phyloP scores from a whole-genome alignment of 495 filamentous ascomycete genomes.

The Penicillium riverlandense region DNA sequence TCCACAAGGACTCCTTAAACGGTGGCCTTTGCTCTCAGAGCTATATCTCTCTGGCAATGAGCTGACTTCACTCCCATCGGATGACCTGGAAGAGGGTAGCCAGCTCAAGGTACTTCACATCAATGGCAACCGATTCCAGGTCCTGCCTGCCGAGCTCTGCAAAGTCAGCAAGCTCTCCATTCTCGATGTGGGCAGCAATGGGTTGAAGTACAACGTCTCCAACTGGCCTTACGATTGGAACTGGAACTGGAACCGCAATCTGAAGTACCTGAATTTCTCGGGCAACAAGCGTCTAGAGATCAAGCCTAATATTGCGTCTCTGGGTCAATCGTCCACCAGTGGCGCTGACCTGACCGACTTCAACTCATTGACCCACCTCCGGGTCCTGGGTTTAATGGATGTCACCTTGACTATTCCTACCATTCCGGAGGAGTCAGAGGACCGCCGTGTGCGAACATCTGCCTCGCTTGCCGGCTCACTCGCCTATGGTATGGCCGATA shows the following conservation, averaged over 20 bases:
- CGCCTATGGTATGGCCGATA: conserved; percentile 96
- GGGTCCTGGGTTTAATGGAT: conserved; percentile 93
- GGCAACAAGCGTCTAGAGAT: conserved; percentile 97
- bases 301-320: conserved; percentile 63
- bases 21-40: conserved; percentile 83
- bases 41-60: conserved; percentile 96
- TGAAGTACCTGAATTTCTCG: conserved; percentile 93
- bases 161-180: conserved; percentile 86
- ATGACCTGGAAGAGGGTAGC: conserved; percentile 85
- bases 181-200: conserved; percentile 91
- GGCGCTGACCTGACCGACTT: conserved; percentile 86
- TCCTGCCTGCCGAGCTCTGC: conserved; percentile 88
- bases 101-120: conserved; percentile 85
- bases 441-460: conserved; percentile 92
- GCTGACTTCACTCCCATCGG: conserved; percentile 80
- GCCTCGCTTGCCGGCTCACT: conserved; percentile 80
- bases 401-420: conserved; percentile 89
- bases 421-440: conserved; percentile 90
- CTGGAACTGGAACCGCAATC: conserved; percentile 94
- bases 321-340: conserved; percentile 39
- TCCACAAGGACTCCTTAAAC: conserved; percentile 75
- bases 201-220: conserved; percentile 97
- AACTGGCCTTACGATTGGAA: conserved; percentile 99
- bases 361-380: conserved; percentile 72
- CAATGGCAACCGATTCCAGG: conserved; percentile 96